Percentiles rank a stretch among this genome's conserved stretches.
phyloP scores from a whole-genome alignment of 345 rosid species.

The Leavenworthia alabamica region DNA sequence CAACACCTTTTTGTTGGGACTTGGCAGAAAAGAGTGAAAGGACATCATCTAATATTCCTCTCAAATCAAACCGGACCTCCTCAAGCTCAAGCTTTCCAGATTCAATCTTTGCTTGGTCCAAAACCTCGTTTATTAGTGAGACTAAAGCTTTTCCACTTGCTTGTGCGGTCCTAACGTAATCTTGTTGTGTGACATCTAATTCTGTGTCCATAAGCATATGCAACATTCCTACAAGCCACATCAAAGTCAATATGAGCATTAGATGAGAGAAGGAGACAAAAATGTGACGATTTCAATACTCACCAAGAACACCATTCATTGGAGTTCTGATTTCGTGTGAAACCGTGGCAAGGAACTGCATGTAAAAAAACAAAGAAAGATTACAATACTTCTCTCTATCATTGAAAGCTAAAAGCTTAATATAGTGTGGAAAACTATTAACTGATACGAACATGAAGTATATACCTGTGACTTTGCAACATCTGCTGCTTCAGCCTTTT shows the following conservation, averaged over 20 bases:
- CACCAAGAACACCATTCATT: constrained; percentile 97
- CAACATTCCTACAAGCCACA: constrained; percentile 66
- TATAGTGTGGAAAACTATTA: neutral
- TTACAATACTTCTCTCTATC: constrained; percentile 5
- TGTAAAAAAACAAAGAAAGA: constrained; percentile 2
- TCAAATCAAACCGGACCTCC: constrained; percentile 68
- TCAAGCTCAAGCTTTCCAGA: constrained; percentile 97
- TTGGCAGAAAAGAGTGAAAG: constrained; percentile 85
- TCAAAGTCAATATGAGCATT: constrained; percentile 20
- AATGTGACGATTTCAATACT: constrained; percentile 26
- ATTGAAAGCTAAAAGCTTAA: neutral
- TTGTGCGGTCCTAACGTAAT: constrained; percentile 84
- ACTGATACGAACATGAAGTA: neutral
- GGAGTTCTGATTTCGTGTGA: constrained; percentile 99
- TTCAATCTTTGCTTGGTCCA: constrained; percentile 93
- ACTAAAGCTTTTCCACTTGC: constrained; percentile 92
- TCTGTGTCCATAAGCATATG: constrained; percentile 87
- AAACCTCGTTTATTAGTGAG: constrained; percentile 81
- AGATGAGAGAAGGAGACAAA: neutral
- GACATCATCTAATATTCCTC: constrained; percentile 85
- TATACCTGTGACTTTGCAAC: constrained; percentile 92
- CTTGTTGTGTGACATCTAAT: constrained; percentile 84
- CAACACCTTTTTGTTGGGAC: constrained; percentile 80
- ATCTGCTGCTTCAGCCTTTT: constrained; percentile 89
- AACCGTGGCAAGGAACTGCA: constrained; percentile 97